These are phyloP conservation scores for Pythium vanterpoolii DNA, from an alignment of 352 stramenopile species.

Conservation along the genomic window DNA sequence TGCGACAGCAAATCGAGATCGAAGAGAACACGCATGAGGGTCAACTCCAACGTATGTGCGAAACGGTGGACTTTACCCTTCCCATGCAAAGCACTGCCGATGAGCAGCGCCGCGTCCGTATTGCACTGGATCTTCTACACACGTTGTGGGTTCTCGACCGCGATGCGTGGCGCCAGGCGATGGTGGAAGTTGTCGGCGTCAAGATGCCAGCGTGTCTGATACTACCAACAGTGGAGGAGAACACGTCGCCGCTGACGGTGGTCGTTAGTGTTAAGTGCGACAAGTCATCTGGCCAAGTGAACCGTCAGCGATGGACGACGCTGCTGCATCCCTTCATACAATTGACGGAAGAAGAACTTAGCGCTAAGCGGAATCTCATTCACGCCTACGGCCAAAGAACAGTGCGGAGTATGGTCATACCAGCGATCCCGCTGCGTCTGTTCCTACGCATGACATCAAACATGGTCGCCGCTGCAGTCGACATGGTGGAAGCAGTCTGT, in stretches of 20 bases:
- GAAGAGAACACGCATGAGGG: conserved; percentile 5
- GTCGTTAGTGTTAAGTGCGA: conserved; percentile 17
- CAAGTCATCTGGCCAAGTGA: conserved; percentile 17
- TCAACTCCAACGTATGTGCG: conserved; percentile 6
- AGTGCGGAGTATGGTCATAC: too few species aligned
- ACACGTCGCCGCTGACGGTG: neutral
- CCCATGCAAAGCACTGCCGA: conserved; percentile 7
- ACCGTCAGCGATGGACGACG: conserved; percentile 2
- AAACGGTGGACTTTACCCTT: conserved; percentile 6
- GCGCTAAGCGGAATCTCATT: neutral
- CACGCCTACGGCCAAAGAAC: neutral
- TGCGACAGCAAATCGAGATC: neutral
- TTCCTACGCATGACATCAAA: too few species aligned
- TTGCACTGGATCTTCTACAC: conserved; percentile 14
- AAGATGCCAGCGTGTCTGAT: neutral
- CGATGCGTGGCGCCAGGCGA: neutral
- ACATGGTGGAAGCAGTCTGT: conserved; percentile 1
- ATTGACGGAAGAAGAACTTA: neutral
- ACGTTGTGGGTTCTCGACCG: conserved; percentile 12
- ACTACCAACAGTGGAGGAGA: neutral
- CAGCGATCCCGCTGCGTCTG: conserved; percentile 9
- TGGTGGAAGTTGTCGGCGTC: neutral
- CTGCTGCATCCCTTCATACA: neutral
- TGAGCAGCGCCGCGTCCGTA: neutral
- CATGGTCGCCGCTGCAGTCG: conserved; percentile 1